These are phyloP conservation scores for Typha latifolia DNA, from an alignment of 176 grass and related monocot species.

Conservation along the genomic window DNA sequence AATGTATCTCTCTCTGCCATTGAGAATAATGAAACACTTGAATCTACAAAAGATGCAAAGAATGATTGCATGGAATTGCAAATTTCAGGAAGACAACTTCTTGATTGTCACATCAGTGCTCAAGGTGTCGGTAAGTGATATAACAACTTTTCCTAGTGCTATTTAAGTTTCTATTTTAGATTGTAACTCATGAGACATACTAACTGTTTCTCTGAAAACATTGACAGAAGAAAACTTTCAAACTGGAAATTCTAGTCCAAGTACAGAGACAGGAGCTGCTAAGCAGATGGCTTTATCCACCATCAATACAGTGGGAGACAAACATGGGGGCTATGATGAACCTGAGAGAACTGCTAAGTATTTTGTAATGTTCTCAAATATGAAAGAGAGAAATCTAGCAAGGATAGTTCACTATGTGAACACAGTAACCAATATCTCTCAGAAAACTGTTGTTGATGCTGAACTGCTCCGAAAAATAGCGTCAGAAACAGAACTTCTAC, in stretches of 20 bases:
- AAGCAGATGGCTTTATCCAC: background rate
- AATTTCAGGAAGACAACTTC: background rate
- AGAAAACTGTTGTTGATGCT: conserved; percentile 24
- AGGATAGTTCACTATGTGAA: conserved; percentile 40
- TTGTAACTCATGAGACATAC: background rate
- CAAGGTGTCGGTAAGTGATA: background rate
- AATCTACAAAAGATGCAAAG: background rate
- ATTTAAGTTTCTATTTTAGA: background rate
- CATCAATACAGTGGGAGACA: background rate
- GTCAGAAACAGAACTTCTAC: conserved; percentile 39
- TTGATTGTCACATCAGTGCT: background rate
- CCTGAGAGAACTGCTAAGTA: conserved; percentile 18
- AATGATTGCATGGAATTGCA: too few relatives aligned
- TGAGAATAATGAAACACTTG: background rate
- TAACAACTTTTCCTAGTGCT: background rate
- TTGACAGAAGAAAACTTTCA: background rate
- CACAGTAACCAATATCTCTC: conserved; percentile 22
- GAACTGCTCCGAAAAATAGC: conserved; percentile 44
- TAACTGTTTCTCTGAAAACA: background rate
- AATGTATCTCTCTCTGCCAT: background rate
- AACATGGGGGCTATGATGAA: conserved; percentile 1
- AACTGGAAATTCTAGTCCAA: background rate
- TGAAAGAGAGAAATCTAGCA: conserved; percentile 34
- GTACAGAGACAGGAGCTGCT: background rate
- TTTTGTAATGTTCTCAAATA: conserved; percentile 37